Conservation (phyloP, 331 rosid species). For the Malus hybrid region DNA sequence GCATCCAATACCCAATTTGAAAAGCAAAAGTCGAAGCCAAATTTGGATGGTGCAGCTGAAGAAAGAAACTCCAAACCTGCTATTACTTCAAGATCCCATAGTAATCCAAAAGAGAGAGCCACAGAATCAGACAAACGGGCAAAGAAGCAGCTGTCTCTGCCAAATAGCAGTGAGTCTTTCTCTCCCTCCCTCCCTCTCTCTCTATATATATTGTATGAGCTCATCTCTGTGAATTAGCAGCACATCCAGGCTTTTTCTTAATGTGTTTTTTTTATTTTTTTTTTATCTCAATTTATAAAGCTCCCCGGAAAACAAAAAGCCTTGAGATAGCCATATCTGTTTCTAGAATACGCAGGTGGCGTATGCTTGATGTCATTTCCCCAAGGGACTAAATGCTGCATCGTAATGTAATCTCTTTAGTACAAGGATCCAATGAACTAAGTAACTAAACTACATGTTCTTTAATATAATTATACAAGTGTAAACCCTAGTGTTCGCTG, state of each 20-base stretch:
- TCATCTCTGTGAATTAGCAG: too few species aligned
- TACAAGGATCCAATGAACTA: too few species aligned
- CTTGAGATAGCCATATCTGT: not conserved
- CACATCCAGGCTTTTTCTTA: too few species aligned
- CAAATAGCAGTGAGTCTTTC: slow-evolving; percentile 53
- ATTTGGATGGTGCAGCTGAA: slow-evolving; percentile 36
- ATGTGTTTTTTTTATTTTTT: too few species aligned
- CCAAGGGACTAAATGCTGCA: not conserved
- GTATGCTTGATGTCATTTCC: not conserved
- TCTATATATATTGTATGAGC: not conserved
- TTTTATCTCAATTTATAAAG: not conserved
- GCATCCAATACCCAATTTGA: slow-evolving; percentile 32
- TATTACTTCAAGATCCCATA: slow-evolving; percentile 55
- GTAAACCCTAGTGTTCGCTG: too few species aligned
- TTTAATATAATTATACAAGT: too few species aligned
- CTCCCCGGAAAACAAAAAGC: not conserved
- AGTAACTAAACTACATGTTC: too few species aligned
- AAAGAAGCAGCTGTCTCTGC: slow-evolving; percentile 79
- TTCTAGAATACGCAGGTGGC: not conserved
- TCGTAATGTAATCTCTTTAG: too few species aligned
- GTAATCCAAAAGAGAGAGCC: slow-evolving; percentile 93
- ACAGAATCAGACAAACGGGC: slow-evolving; percentile 51
- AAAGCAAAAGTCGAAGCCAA: slow-evolving; percentile 43
- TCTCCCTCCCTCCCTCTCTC: too few species aligned
- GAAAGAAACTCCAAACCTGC: slow-evolving; percentile 52